A percentile compares a stretch with the other conserved stretches of the same genome.
Conservation (phyloP, 768 basidiomycete genomes). For the Suillus subaureus region DNA sequence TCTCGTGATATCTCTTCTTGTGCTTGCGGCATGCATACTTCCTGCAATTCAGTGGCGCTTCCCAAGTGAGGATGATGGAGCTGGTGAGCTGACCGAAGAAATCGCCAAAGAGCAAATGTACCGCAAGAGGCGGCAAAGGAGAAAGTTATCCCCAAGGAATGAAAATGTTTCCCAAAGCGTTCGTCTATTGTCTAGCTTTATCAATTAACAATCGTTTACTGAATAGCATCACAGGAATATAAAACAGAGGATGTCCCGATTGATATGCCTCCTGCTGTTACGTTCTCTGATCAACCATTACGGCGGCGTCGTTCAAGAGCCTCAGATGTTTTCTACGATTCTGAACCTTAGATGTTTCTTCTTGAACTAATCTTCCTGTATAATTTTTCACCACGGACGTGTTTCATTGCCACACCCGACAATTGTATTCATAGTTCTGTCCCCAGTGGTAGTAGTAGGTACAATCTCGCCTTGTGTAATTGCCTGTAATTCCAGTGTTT, state of each 20-base stretch:
- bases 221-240: slow-evolving; percentile 19
- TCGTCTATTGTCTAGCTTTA: slow-evolving; percentile 13
- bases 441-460: background rate
- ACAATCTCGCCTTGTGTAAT: background rate
- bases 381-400: background rate
- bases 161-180: slow-evolving; percentile 27
- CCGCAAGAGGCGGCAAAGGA: slow-evolving; percentile 13
- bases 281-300: slow-evolving; percentile 35
- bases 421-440: slow-evolving; percentile 26
- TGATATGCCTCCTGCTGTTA: slow-evolving; percentile 33
- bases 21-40: slow-evolving; percentile 54
- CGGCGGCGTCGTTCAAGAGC: slow-evolving; percentile 50
- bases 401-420: slow-evolving; percentile 3
- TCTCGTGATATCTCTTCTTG: slow-evolving; percentile 46
- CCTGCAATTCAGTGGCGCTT: slow-evolving; percentile 41
- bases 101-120: slow-evolving; percentile 20
- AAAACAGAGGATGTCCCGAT: slow-evolving; percentile 31
- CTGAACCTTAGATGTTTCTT: slow-evolving; percentile 27
- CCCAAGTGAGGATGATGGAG: slow-evolving; percentile 20
- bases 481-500: slow-evolving; percentile 6
- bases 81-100: slow-evolving; percentile 8
- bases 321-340: slow-evolving; percentile 31
- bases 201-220: slow-evolving; percentile 13
- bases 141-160: slow-evolving; percentile 20
- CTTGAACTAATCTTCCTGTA: background rate